These are phyloP conservation scores for Fusarium abutilonis DNA, from an alignment of 2,329 filamentous ascomycete species.

Conservation along the genomic window DNA sequence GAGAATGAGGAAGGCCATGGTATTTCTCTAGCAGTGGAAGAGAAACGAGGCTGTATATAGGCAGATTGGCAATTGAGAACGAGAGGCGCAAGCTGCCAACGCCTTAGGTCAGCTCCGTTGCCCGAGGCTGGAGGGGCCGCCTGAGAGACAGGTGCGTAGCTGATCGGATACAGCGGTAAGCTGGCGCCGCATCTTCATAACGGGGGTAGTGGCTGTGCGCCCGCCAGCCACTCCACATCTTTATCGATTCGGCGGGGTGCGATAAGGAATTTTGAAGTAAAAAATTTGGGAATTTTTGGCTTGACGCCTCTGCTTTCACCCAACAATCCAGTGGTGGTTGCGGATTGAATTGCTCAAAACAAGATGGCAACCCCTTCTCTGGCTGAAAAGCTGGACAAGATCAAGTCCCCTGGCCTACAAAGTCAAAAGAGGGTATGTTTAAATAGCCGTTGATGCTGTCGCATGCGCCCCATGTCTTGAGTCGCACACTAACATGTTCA, in stretches of 20 bases:
- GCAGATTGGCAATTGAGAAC: slow-evolving; percentile 34
- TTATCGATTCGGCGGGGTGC: slow-evolving; percentile 45
- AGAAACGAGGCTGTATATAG: slow-evolving; percentile 35
- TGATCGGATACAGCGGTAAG: slow-evolving; percentile 47
- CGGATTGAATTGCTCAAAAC: slow-evolving; percentile 44
- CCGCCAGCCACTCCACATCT: slow-evolving; percentile 21
- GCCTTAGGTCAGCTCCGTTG: slow-evolving; percentile 32
- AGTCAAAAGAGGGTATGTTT: slow-evolving; percentile 85
- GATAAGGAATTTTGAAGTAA: slow-evolving; percentile 45
- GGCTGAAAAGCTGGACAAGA: slow-evolving; percentile 95
- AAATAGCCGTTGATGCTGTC: not conserved
- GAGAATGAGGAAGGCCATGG: slow-evolving; percentile 88
- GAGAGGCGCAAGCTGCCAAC: slow-evolving; percentile 40
- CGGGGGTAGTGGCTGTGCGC: slow-evolving; percentile 35
- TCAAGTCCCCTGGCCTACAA: slow-evolving; percentile 94
- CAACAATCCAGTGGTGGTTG: slow-evolving; percentile 45
- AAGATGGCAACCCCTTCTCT: slow-evolving; percentile 64
- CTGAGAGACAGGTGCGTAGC: slow-evolving; percentile 37
- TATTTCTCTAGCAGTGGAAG: slow-evolving; percentile 48
- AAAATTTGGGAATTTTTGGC: slow-evolving; percentile 46
- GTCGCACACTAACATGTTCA: slow-evolving; percentile 26
- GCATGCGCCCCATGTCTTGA: slow-evolving; percentile 2
- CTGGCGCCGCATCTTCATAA: slow-evolving; percentile 35
- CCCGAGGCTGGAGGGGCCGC: slow-evolving; percentile 46
- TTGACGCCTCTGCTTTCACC: slow-evolving; percentile 38